phyloP scores from a whole-genome alignment of 179 eudicot genomes.

The Corrigiola litoralis region DNA sequence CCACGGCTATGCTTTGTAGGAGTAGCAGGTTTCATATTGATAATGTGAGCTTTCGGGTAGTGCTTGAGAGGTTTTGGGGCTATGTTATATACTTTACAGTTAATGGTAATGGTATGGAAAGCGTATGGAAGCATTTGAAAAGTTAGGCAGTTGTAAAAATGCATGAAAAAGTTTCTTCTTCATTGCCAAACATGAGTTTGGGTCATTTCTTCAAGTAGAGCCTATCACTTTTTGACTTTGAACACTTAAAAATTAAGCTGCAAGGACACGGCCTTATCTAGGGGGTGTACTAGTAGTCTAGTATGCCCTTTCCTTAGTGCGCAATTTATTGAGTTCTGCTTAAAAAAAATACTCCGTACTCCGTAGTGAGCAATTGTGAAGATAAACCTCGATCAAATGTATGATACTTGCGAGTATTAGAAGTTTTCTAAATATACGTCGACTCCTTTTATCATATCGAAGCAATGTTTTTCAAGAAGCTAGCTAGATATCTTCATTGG shows the following conservation, averaged over 20 bases:
- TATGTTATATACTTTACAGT: conserved; percentile 15
- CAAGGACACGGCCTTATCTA: background rate
- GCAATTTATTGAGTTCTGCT: conserved; percentile 4
- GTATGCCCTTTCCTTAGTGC: conserved; percentile 8
- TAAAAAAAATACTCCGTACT: too few species aligned
- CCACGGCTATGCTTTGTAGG: conserved; percentile 24
- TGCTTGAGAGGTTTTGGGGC: conserved; percentile 2
- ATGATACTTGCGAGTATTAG: too few species aligned
- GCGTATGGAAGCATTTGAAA: conserved; percentile 7
- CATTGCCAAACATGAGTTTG: conserved; percentile 30
- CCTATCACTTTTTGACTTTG: conserved; percentile 27
- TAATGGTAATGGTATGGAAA: conserved; percentile 2
- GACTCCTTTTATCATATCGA: too few species aligned
- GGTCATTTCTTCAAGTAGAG: conserved; percentile 29
- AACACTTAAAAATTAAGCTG: conserved; percentile 33
- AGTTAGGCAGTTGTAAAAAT: background rate
- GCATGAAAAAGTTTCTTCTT: conserved; percentile 18
- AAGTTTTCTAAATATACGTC: too few species aligned
- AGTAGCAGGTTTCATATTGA: conserved; percentile 26
- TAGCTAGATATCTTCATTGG: too few species aligned
- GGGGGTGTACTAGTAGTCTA: background rate
- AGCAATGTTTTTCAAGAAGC: too few species aligned
- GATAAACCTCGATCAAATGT: too few species aligned
- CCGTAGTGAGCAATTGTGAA: too few species aligned
- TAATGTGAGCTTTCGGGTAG: conserved; percentile 5